A percentile compares a stretch with the other conserved stretches of the same genome.
These are phyloP conservation scores for Otatea glauca DNA, from an alignment of 176 grass and related monocot genomes.

Conservation along the genomic window DNA sequence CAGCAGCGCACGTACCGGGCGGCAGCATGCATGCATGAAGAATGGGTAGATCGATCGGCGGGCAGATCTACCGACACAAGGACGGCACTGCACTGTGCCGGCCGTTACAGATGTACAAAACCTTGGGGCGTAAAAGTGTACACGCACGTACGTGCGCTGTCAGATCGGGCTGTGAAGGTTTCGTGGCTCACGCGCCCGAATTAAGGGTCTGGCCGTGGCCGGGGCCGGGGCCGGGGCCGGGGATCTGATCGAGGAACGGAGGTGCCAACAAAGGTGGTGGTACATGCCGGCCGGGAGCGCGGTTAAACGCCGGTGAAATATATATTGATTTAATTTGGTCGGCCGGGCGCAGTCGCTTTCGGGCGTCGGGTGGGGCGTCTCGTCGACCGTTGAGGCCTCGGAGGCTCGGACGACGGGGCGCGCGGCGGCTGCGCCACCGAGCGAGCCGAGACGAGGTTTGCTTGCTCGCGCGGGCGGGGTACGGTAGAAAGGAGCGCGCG, in stretches of 20 bases:
- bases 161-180: neutral
- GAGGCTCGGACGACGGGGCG: neutral
- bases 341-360: neutral
- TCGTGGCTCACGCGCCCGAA: neutral
- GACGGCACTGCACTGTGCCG: neutral
- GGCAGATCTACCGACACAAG: constrained; percentile 18
- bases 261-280: too few relatives aligned
- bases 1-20: too few relatives aligned
- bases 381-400: neutral
- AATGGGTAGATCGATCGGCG: neutral
- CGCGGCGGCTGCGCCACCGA: too few relatives aligned
- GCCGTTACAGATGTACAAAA: neutral
- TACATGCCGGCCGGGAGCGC: neutral
- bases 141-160: neutral
- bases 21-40: too few relatives aligned
- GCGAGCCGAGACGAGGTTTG: neutral
- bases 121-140: neutral
- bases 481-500: neutral
- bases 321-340: neutral
- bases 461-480: neutral
- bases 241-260: neutral
- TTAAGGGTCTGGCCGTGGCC: neutral
- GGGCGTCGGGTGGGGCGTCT: neutral
- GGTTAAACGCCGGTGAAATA: too few relatives aligned
- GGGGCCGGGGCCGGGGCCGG: neutral